Evolutionary conservation across 2,329 filamentous ascomycete species (phyloP).

Genomic region (Ophiocordyceps camponoti-rufipedis): DNA sequence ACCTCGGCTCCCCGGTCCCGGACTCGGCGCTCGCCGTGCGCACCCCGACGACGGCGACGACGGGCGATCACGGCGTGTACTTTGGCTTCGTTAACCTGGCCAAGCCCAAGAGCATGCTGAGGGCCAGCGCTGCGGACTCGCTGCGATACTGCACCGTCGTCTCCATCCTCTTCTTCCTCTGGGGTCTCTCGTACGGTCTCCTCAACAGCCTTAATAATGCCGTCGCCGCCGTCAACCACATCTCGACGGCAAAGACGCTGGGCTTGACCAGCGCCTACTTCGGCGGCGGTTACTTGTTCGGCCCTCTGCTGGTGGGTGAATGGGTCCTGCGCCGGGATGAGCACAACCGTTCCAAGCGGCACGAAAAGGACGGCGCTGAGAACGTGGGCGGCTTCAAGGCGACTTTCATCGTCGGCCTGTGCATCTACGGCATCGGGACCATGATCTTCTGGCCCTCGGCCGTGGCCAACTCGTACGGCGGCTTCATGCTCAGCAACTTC

Average conservation of each 20-base stretch:
- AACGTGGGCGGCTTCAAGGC: constrained; percentile 53
- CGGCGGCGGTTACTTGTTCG: constrained; percentile 50
- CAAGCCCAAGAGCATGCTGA: constrained; percentile 51
- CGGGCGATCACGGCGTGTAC: constrained; percentile 32
- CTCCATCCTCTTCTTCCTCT: constrained; percentile 68
- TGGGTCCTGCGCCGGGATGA: constrained; percentile 53
- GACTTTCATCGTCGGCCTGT: constrained; percentile 61
- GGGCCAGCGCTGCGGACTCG: constrained; percentile 43
- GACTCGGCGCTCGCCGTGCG: constrained; percentile 4
- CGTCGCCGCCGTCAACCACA: constrained; percentile 43
- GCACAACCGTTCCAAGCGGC: constrained; percentile 28
- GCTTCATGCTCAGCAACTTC: constrained; percentile 57
- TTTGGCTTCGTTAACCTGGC: constrained; percentile 64
- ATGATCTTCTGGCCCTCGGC: constrained; percentile 76
- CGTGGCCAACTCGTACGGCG: constrained; percentile 54
- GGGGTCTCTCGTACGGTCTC: constrained; percentile 81
- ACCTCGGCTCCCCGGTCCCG: background rate
- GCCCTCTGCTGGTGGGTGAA: constrained; percentile 49
- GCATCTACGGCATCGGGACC: constrained; percentile 59
- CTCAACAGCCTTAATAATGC: constrained; percentile 64
- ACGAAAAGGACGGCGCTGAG: constrained; percentile 18
- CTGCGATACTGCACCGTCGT: constrained; percentile 57
- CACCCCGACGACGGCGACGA: constrained; percentile 17
- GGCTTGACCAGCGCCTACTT: constrained; percentile 56
- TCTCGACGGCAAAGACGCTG: constrained; percentile 42